Evolutionary conservation across 495 filamentous ascomycete genomes (phyloP), one percentile per base, ranked within the genome.

Genomic region (Saxophila tyrrhenica): DNA sequence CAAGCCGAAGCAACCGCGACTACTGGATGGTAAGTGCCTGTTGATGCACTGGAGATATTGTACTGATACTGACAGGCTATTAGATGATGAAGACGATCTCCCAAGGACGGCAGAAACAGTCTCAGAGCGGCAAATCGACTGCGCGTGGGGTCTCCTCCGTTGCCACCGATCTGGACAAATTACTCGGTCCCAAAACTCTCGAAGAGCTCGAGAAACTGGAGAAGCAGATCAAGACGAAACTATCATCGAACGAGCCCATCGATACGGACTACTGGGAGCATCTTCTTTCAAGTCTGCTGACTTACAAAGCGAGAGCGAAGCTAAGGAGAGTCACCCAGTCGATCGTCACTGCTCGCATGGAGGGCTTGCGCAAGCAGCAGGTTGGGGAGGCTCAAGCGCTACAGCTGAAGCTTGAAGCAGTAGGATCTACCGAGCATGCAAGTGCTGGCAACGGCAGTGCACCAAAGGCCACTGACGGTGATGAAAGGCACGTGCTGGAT

Each of bases 211-310:
- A 89, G 65, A 75, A 74, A 20, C 73, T 98, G 23, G 92, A 97
- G 70, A 77, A 73, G 50, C 89, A 95, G 67, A 90, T 98, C 60
- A 79, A 77, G 58, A 71, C 72, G 9, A 98, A 97, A 68, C 67
- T 98, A 39, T 75, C 83, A 41, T 92, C 87, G 13, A 83, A 94
- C 58, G 89, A 96, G 65, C 84, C 86, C 10, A 89, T 97, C 63
- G 94, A 98, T 71, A 87, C 84, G 2, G 92, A 98, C 66, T 98
- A 97, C 67, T 98, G 92, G 92, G 89, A 94, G 60, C 86, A 94
- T 62, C 76, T 98, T 1, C 74, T 97, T 46, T 80, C 83, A 58
- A 94, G 84, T 63, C 71, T 98, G 39, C 73, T 83, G 15, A 81
- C 94, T 2, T 95, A 85, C 81, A 97, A 96, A 69, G 87, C 91